A percentile compares a stretch with the other conserved stretches of the same genome.
phyloP scores from a whole-genome alignment of 1,284 basidiomycete genomes.

The Pholiota adiposa region DNA sequence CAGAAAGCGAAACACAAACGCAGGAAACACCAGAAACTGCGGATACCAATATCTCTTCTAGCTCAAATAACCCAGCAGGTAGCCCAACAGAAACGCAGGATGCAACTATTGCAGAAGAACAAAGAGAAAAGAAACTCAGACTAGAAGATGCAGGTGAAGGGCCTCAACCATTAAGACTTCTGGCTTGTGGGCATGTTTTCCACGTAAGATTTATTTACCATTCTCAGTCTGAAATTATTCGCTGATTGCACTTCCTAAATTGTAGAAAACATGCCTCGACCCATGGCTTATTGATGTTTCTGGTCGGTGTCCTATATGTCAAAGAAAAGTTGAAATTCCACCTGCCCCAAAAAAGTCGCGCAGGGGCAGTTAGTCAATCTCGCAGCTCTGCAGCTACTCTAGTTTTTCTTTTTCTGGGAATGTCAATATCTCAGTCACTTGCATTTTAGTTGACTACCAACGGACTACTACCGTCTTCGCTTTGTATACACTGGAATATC shows the following conservation, averaged over 20 bases:
- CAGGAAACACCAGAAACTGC: constrained; percentile 16
- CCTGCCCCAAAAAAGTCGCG: constrained; percentile 34
- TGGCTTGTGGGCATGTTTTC: constrained; percentile 81
- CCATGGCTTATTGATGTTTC: constrained; percentile 80
- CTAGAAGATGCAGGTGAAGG: constrained; percentile 74
- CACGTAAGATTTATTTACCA: constrained; percentile 57
- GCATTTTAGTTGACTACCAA: not conserved
- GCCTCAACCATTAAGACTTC: constrained; percentile 72
- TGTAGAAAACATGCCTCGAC: constrained; percentile 81
- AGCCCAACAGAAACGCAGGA: constrained; percentile 6
- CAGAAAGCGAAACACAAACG: constrained; percentile 19
- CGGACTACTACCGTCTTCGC: not conserved
- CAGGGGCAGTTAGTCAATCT: constrained; percentile 17
- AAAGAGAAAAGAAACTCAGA: constrained; percentile 43
- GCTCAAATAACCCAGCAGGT: constrained; percentile 4
- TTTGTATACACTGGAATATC: not conserved
- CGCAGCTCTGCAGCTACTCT: not conserved
- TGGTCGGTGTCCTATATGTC: constrained; percentile 80
- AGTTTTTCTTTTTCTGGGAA: not conserved
- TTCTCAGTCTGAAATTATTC: not conserved
- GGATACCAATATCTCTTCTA: constrained; percentile 11
- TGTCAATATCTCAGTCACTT: not conserved
- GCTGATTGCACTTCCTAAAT: constrained; percentile 11
- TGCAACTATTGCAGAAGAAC: constrained; percentile 30
- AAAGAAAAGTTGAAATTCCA: constrained; percentile 57